A percentile compares a stretch with the other conserved stretches of the same genome.
Evolutionary conservation across 805 yeast genomes (phyloP).

Genomic region (Saturnispora zaruensis): DNA sequence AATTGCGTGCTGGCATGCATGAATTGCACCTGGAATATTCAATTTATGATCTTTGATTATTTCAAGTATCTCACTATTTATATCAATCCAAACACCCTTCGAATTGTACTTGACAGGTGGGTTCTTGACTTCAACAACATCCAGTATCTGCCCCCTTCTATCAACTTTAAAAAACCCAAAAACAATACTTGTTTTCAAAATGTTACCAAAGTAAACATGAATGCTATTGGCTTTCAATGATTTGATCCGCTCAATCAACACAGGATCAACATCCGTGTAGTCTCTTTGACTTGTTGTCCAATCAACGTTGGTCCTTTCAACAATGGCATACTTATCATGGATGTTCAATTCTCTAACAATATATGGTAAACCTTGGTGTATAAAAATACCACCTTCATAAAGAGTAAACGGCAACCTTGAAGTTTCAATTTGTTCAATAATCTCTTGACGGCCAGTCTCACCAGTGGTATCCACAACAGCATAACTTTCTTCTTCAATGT

Average conservation of each 20-base stretch:
- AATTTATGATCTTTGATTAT: conserved; percentile 48
- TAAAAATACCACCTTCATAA: conserved; percentile 85
- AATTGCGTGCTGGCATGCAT: conserved; percentile 89
- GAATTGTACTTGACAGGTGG: conserved; percentile 68
- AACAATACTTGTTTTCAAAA: conserved; percentile 64
- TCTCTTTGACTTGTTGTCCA: conserved; percentile 93
- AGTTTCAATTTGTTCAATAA: conserved; percentile 85
- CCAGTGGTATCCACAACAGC: conserved; percentile 89
- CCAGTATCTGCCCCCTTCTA: conserved; percentile 68
- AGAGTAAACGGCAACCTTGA: conserved; percentile 83
- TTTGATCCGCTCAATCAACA: conserved; percentile 55
- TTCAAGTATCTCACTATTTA: conserved; percentile 59
- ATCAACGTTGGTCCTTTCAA: conserved; percentile 81
- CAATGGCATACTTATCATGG: conserved; percentile 74
- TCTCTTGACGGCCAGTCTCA: conserved; percentile 58
- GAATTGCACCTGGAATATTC: conserved; percentile 85
- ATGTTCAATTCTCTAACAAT: conserved; percentile 76
- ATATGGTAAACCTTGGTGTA: conserved; percentile 91
- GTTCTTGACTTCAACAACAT: conserved; percentile 84
- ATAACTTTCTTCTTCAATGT: conserved; percentile 70
- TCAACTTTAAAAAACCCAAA: conserved; percentile 92
- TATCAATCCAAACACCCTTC: conserved; percentile 88
- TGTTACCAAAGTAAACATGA: conserved; percentile 70
- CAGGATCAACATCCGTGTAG: conserved; percentile 87
- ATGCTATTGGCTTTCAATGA: conserved; percentile 41